Evolutionary conservation across 495 filamentous ascomycete species (phyloP), one percentile per base, ranked within the genome.

Genomic region (Paragyromitra xinjiangensis): DNA sequence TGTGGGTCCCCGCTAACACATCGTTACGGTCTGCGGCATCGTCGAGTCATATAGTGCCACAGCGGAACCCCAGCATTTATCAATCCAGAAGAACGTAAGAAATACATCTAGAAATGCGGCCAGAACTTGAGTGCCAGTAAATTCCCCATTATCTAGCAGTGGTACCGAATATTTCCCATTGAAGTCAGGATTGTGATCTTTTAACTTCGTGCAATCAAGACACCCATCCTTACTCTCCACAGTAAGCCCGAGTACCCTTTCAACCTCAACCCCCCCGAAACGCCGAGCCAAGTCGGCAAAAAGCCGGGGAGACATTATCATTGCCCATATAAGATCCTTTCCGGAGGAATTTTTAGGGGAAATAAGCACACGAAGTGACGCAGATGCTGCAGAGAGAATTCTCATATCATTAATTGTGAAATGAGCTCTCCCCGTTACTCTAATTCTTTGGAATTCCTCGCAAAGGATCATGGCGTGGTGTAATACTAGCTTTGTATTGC

Each of bases 271-370:
- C 53, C 29, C 0, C 65, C 39, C 16, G 68, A 80, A 69, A 3
- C 26, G 34, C 22, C 59, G n/a, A 2, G 45, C 6, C 26, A 80
- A 24, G 50, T 66, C 45, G 42, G 39, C 44, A 59, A 78, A 69
- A 59, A 80, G 64, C 1, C 51, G 2, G 2, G 69, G 69, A 34
- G 74, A 78, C 45, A 34, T n/a, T 45, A 80, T 68, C 8, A 80
- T 73, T 40, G 78, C 78, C 75, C 78, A 80, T n/a, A 74, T 34
- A 53, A 80, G 69, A 67, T 80, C 78, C 48, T 7, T 61, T 63
- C 26, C 19, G n/a, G 45, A 14, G 3, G 29, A 34, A 34, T n/a
- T 4, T 3, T 3, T 3, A 34, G 29, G 29, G 29, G 29, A 34
- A 16, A 77, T 68, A 61, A 78, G 53, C 34, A 9, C 3, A 44